Conservation (phyloP, 2,329 filamentous ascomycete genomes). For the Paecilomyces variotii region DNA sequence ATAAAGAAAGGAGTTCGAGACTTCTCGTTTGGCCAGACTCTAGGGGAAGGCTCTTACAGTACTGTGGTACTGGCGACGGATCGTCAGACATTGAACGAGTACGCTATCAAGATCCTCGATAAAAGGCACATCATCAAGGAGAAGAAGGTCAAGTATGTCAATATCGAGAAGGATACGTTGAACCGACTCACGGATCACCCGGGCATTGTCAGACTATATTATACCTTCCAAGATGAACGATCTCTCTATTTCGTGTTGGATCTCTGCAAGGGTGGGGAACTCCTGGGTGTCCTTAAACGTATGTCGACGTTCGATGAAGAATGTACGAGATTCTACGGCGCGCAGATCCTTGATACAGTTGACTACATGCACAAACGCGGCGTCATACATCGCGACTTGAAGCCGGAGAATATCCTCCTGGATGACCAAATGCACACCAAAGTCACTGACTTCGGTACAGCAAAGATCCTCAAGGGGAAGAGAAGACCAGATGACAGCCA, state of each 20-base stretch:
- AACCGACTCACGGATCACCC: conserved; percentile 95
- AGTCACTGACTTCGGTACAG: conserved; percentile 97
- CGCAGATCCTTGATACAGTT: conserved; percentile 91
- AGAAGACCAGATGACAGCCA: conserved; percentile 38
- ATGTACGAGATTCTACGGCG: conserved; percentile 87
- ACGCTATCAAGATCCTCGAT: conserved; percentile 95
- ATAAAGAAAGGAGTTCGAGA: conserved; percentile 97
- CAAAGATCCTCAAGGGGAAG: conserved; percentile 68
- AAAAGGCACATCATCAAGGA: conserved; percentile 99
- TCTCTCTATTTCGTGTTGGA: conserved; percentile 97
- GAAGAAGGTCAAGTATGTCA: conserved; percentile 99
- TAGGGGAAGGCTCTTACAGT: conserved; percentile 96
- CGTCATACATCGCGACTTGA: conserved; percentile 92
- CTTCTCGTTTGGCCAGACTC: conserved; percentile 82
- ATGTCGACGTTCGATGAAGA: conserved; percentile 92
- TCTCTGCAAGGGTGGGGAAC: conserved; percentile 82
- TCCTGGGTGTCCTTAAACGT: conserved; percentile 87
- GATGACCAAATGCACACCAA: conserved; percentile 97
- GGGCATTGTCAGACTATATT: conserved; percentile 91
- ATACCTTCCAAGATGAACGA: conserved; percentile 95
- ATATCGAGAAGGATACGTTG: conserved; percentile 97
- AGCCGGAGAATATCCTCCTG: conserved; percentile 91
- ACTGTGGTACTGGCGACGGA: conserved; percentile 91
- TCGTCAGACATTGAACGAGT: conserved; percentile 87
- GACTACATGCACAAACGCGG: conserved; percentile 97